Evolutionary conservation across 768 basidiomycete species (phyloP), one percentile per base, ranked within the genome.

Genomic region (Lactifluus pinguis): DNA sequence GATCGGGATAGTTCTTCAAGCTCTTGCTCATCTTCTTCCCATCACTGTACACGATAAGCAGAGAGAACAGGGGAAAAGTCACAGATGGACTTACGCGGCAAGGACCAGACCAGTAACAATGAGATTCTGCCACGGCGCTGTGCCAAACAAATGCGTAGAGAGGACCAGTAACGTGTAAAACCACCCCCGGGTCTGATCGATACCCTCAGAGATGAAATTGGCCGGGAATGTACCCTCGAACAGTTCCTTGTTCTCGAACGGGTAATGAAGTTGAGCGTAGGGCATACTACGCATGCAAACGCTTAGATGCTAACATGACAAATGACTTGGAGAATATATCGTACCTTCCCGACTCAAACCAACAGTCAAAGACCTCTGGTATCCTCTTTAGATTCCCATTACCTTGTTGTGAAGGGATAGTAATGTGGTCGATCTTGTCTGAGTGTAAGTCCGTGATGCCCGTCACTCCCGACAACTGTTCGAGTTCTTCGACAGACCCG

Each of bases 21-120:
- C 91, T 95, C 76, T 99, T 99, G 76, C 91, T 94, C 97, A 99
- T 99, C 78, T 99, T 99, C 80, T 95, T 97, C 57, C 97, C 97
- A 68, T 99, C 95, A 2, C 91, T 93, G 60, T 13, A 61, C 32
- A 29, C 21, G 13, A 14, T 61, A 44, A 49, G 29, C 48, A 4
- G 59, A 30, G 29, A 13, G 32, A 50, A 25, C 50, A 13, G 34
- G 44, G n/a, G n/a, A n/a, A n/a, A 25, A 13, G 39, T 30, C 19
- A 21, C 10, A 6, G 39, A 32, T 13, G 6, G 45, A 80, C 89
- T 72, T 69, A 92, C 91, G 86, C 86, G 49, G 95, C 97, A 53
- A 99, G 85, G 38, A 99, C 93, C 56, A 98, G 85, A 65, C 97
- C 97, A 41, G 88, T 92, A 49, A 94, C 92, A 63, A 98, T 97